A percentile compares a stretch with the other conserved stretches of the same genome.
These are phyloP conservation scores for Waltiozyma sp. DNA, from an alignment of 1,139 yeast species.

Conservation along the genomic window DNA sequence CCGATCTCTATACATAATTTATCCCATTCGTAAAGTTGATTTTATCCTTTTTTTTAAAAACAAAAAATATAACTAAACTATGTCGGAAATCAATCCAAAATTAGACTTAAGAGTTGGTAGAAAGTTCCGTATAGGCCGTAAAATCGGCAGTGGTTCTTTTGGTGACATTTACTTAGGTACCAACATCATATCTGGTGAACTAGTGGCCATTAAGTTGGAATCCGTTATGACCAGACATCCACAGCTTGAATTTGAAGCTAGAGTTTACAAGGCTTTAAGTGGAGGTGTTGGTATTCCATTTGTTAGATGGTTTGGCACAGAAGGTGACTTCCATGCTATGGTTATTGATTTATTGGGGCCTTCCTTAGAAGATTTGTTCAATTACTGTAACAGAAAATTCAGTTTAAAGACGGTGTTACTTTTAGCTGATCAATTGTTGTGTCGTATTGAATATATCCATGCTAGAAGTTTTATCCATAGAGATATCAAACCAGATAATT, in stretches of 20 bases:
- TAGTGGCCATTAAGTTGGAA: constrained; percentile 93
- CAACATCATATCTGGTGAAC: constrained; percentile 90
- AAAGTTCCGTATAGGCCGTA: constrained; percentile 89
- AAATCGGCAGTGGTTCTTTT: constrained; percentile 94
- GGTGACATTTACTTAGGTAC: constrained; percentile 94
- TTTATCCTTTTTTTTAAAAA: no score
- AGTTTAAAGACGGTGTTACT: constrained; percentile 86
- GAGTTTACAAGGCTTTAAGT: constrained; percentile 85
- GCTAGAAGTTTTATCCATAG: constrained; percentile 91
- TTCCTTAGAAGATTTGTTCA: constrained; percentile 87
- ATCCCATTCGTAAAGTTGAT: no score
- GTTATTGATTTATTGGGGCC: constrained; percentile 95
- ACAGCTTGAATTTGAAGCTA: constrained; percentile 91
- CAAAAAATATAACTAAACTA: no score
- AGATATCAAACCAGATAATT: constrained; percentile 90
- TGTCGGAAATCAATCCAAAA: constrained; percentile 11
- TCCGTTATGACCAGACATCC: constrained; percentile 89
- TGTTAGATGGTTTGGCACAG: constrained; percentile 95
- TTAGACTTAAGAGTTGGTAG: constrained; percentile 86
- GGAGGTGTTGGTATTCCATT: constrained; percentile 98
- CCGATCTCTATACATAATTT: no score
- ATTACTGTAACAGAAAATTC: constrained; percentile 89
- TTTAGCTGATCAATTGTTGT: constrained; percentile 87
- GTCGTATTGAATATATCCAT: constrained; percentile 91
- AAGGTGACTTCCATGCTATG: constrained; percentile 93